Evolutionary conservation across 1,284 basidiomycete genomes (phyloP), one percentile per base, ranked within the genome.

Genomic region (Erythrobasidium hasegawianum): DNA sequence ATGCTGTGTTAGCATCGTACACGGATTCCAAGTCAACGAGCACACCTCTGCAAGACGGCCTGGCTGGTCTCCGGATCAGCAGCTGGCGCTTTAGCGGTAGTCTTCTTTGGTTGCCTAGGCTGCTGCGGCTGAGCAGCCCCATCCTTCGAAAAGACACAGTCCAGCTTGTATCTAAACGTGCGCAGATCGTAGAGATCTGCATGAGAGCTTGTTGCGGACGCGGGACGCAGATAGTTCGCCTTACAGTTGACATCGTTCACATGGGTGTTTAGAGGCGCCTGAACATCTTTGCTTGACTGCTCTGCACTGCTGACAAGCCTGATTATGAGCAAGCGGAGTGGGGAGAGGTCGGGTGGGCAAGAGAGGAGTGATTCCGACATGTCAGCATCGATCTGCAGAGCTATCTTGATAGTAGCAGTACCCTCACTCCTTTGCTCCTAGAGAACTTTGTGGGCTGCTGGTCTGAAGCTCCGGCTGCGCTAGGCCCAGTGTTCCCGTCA

Each of bases 231-330:
- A n/a, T 60, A 14, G n/a, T n/a, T 24, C 29, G n/a, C 53, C 64
- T 16, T 38, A 67, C 59, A 67, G 58, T 27, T 67, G 64, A 61
- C 64, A 67, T 20, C 64, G 57, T 29, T 67, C 59, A 57, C 64
- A 67, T 11, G 64, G 62, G 26, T 53, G 62, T 33, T 58, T 65
- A 1, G 62, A 33, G 2, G 62, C 62, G n/a, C 62, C 62, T 26
- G 43, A 50, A 24, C 62, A 65, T 13, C 62, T 55, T 38, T 65
- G 62, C 56, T 65, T 65, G 45, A 65, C 62, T 20, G 62, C 55
- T 41, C 62, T 57, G 39, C 62, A 65, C 29, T 65, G 62, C 62
- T 65, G 62, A 39, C 62, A 65, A 20, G 62, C 62, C 62, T 65
- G 56, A 5, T 16, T 3, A 24, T 14, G 24, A 3, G 9, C 29